These are phyloP conservation scores for Fusarium succisae DNA, from an alignment of 2,329 filamentous ascomycete species.

Conservation along the genomic window DNA sequence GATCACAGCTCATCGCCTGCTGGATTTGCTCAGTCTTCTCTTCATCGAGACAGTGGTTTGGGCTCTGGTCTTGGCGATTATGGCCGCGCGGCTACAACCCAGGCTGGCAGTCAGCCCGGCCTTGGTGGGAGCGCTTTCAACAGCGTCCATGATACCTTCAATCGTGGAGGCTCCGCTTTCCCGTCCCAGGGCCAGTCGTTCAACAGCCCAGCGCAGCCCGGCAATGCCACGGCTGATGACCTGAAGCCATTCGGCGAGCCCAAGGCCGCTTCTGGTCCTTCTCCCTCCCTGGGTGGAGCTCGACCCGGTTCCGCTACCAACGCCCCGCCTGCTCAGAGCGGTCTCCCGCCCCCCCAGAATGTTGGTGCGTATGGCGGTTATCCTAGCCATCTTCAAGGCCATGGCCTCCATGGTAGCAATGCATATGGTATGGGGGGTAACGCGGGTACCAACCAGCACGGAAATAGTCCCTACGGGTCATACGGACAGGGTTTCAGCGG, in stretches of 20 bases:
- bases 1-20: slow-evolving; percentile 65
- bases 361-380: slow-evolving; percentile 66
- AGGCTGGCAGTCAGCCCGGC: slow-evolving; percentile 60
- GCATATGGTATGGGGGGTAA: slow-evolving; percentile 65
- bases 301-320: slow-evolving; percentile 68
- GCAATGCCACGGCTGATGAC: slow-evolving; percentile 58
- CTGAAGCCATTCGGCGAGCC: slow-evolving; percentile 68
- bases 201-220: slow-evolving; percentile 60
- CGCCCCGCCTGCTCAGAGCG: slow-evolving; percentile 58
- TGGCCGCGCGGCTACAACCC: slow-evolving; percentile 59
- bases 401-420: slow-evolving; percentile 63
- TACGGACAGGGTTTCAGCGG: slow-evolving; percentile 60
- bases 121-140: slow-evolving; percentile 63
- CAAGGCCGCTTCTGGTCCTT: slow-evolving; percentile 64
- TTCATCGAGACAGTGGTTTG: slow-evolving; percentile 61
- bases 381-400: slow-evolving; percentile 63
- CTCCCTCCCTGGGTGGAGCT: slow-evolving; percentile 64
- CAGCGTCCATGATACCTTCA: slow-evolving; percentile 64
- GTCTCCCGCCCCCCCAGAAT: slow-evolving; percentile 65
- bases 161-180: slow-evolving; percentile 62
- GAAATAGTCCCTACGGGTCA: slow-evolving; percentile 62
- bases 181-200: slow-evolving; percentile 66
- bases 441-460: slow-evolving; percentile 61
- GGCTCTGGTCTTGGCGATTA: slow-evolving; percentile 65
- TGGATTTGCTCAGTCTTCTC: slow-evolving; percentile 63